These are phyloP conservation scores for Piper betle DNA, from an alignment of 164 flowering plant species.

Conservation along the genomic window DNA sequence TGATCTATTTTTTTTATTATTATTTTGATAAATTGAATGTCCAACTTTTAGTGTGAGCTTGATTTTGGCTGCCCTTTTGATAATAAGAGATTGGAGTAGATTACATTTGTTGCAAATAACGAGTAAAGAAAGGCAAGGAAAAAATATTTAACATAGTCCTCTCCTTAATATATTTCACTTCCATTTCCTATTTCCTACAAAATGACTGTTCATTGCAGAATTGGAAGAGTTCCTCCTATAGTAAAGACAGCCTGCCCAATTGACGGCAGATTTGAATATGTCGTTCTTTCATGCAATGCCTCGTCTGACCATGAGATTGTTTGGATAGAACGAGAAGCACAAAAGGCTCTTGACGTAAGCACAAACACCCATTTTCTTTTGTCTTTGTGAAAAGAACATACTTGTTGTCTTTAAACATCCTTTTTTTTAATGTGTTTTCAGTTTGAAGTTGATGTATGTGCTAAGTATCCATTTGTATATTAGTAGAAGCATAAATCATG, in stretches of 20 bases:
- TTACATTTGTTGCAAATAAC: too few relatives aligned
- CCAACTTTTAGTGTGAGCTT: background rate
- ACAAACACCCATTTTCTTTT: too few relatives aligned
- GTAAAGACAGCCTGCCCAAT: slow-evolving; percentile 70
- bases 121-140: too few relatives aligned
- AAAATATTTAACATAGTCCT: background rate
- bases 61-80: background rate
- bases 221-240: slow-evolving; percentile 44
- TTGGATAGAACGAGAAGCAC: slow-evolving; percentile 61
- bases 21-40: too few relatives aligned
- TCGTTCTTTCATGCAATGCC: slow-evolving; percentile 63
- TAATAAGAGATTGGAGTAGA: too few relatives aligned
- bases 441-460: too few relatives aligned
- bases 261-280: slow-evolving; percentile 67
- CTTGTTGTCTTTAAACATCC: too few relatives aligned
- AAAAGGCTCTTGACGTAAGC: slow-evolving; percentile 56
- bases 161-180: background rate
- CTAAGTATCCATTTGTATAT: too few relatives aligned
- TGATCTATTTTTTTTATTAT: too few relatives aligned
- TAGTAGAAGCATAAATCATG: too few relatives aligned
- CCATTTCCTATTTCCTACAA: background rate
- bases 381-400: too few relatives aligned
- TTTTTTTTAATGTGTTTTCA: too few relatives aligned
- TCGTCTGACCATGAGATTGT: slow-evolving; percentile 56
- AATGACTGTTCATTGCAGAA: slow-evolving; percentile 26